Evolutionary conservation across 2,329 filamentous ascomycete genomes (phyloP).

Genomic region (Neocucurbitaria cava): DNA sequence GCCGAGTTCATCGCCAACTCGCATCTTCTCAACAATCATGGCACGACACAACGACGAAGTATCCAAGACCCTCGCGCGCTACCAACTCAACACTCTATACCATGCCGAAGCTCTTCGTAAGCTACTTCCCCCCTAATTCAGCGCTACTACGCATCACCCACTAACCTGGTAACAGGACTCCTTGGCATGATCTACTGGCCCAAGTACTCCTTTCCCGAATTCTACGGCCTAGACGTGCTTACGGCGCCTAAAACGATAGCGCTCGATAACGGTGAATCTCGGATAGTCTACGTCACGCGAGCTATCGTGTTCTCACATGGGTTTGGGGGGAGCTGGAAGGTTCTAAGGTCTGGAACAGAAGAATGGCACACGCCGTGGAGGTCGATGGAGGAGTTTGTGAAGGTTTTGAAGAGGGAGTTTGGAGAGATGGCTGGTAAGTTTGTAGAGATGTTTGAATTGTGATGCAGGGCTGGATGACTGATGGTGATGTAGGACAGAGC

Average conservation of each 20-base stretch:
- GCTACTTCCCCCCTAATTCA: background rate
- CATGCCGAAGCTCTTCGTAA: background rate
- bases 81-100: background rate
- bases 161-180: background rate
- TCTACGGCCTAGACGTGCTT: background rate
- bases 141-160: background rate
- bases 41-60: background rate
- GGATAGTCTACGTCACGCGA: background rate
- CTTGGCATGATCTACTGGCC: background rate
- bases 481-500: background rate
- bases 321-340: background rate
- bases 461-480: background rate
- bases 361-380: background rate
- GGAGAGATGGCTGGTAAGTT: background rate
- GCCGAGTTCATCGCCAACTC: background rate
- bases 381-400: background rate
- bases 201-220: background rate
- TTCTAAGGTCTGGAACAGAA: background rate
- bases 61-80: background rate
- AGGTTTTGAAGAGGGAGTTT: background rate
- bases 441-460: background rate
- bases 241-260: background rate
- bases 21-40: background rate
- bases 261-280: background rate
- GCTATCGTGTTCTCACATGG: background rate